A percentile compares a stretch with the other conserved stretches of the same genome.
Evolutionary conservation across 1,284 basidiomycete genomes (phyloP).

Genomic region (Kalmanozyma brasiliensis): DNA sequence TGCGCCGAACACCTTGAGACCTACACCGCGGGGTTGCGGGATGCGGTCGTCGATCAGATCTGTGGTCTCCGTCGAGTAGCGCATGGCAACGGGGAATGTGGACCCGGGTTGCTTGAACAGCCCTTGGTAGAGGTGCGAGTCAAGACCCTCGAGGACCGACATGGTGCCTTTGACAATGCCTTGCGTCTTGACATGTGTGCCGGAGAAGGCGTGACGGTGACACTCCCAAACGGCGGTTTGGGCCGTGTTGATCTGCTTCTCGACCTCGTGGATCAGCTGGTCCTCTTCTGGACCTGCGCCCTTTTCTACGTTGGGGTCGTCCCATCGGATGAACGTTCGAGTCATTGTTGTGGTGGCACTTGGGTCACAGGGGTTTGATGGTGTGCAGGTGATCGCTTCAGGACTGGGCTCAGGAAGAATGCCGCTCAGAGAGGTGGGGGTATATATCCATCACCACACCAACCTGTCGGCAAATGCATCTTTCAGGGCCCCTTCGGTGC

Average conservation of each 20-base stretch:
- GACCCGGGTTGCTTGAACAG: slow-evolving; percentile 49
- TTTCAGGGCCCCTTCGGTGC: background rate
- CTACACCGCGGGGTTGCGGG: slow-evolving; percentile 59
- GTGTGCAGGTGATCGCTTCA: too few relatives aligned
- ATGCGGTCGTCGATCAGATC: slow-evolving; percentile 52
- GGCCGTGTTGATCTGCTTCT: slow-evolving; percentile 52
- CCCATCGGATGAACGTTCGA: slow-evolving; percentile 40
- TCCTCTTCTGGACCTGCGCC: slow-evolving; percentile 53
- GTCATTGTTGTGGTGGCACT: too few relatives aligned
- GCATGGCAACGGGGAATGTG: slow-evolving; percentile 47
- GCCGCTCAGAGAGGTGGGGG: too few relatives aligned
- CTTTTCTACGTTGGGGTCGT: slow-evolving; percentile 48
- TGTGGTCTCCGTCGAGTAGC: slow-evolving; percentile 56
- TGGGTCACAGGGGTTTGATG: too few relatives aligned
- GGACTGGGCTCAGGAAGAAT: too few relatives aligned
- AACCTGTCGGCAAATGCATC: background rate
- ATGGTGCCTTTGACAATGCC: slow-evolving; percentile 57
- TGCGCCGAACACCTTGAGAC: slow-evolving; percentile 58
- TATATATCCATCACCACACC: slow-evolving; percentile 1
- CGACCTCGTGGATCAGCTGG: slow-evolving; percentile 49
- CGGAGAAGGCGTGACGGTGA: slow-evolving; percentile 40
- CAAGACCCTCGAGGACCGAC: slow-evolving; percentile 41
- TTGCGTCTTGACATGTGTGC: slow-evolving; percentile 52
- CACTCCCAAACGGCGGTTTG: slow-evolving; percentile 42
- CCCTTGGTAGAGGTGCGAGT: slow-evolving; percentile 56